Evolutionary conservation across 495 filamentous ascomycete species (phyloP).

Genomic region (Melanomma pulvis-pyrius): DNA sequence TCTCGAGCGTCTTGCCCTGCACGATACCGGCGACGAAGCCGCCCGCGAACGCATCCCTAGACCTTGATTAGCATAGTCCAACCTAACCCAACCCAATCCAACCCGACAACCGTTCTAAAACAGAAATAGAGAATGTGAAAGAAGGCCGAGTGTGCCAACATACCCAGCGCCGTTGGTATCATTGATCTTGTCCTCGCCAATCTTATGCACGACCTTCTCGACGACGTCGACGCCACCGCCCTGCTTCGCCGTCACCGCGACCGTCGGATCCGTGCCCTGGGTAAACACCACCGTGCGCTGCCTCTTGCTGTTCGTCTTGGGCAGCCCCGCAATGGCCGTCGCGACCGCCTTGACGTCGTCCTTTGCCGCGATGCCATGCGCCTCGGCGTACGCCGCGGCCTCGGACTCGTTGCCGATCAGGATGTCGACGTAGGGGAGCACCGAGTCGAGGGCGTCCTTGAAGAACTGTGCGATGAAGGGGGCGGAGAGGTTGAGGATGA

Average conservation of each 20-base stretch:
- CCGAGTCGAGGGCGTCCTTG: conserved; percentile 88
- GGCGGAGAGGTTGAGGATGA: conserved; percentile 86
- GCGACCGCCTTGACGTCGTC: conserved; percentile 88
- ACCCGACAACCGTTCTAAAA: background rate
- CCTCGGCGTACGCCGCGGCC: conserved; percentile 79
- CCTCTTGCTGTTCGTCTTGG: conserved; percentile 84
- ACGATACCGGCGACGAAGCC: conserved; percentile 90
- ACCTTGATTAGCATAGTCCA: background rate
- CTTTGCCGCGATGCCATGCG: conserved; percentile 67
- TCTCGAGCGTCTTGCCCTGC: conserved; percentile 74
- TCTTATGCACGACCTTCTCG: conserved; percentile 76
- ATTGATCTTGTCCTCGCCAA: conserved; percentile 73
- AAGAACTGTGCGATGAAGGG: conserved; percentile 98
- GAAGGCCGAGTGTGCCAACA: conserved; percentile 37
- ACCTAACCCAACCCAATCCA: background rate
- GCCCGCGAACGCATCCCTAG: conserved; percentile 90
- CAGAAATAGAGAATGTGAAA: background rate
- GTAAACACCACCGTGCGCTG: conserved; percentile 86
- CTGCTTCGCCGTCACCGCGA: conserved; percentile 68
- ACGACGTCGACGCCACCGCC: conserved; percentile 68
- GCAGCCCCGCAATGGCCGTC: conserved; percentile 77
- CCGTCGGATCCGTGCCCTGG: conserved; percentile 86
- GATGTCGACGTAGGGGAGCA: conserved; percentile 90
- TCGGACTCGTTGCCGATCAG: conserved; percentile 97
- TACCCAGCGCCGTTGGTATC: conserved; percentile 95